Evolutionary conservation across 768 basidiomycete species (phyloP), one percentile per base, ranked within the genome.

Genomic region (Cyathus striatus): DNA sequence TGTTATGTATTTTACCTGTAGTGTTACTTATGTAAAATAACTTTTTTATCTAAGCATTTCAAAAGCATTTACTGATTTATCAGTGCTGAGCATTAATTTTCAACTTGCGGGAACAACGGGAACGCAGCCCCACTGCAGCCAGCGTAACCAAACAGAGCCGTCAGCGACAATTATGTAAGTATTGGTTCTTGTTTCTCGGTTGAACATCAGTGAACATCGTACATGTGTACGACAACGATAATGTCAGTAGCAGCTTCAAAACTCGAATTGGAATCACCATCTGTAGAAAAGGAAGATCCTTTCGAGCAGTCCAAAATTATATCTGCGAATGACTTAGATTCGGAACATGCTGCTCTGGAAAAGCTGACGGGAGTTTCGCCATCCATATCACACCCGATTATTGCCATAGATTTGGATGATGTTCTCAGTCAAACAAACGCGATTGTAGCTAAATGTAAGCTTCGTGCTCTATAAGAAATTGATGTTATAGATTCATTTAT

Each of bases 331-430:
- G n/a, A n/a, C 27, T 10, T 10, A 10, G 40, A 53, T 40, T 39
- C 32, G 34, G 59, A 57, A 34, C 48, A 46, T 22, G 59, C 54
- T 41, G 60, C 55, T 48, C 58, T 70, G 25, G 54, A 55, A 23
- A 50, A 46, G 26, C 50, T 56, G 47, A 60, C n/a, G 9, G 35
- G 10, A 9, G 13, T 36, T 36, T 36, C 35, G 10, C 35, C 35
- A 13, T 44, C 53, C 6, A 48, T 54, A 6, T 43, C 49, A 38
- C 57, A 53, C 42, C 70, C 69, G 21, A 55, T 81, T 39, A 76
- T 86, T 52, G 78, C 81, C 3, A 62, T 83, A 30, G 83, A 86
- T 58, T 51, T 85, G 42, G 83, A 86, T 46, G 84, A 86, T 61
- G 83, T 86, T 26, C 61, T 86, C 43, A 66, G 76, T 47, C 58